Evolutionary conservation across 2,329 filamentous ascomycete species (phyloP).

Genomic region (Trichoderma citrinoviride): DNA sequence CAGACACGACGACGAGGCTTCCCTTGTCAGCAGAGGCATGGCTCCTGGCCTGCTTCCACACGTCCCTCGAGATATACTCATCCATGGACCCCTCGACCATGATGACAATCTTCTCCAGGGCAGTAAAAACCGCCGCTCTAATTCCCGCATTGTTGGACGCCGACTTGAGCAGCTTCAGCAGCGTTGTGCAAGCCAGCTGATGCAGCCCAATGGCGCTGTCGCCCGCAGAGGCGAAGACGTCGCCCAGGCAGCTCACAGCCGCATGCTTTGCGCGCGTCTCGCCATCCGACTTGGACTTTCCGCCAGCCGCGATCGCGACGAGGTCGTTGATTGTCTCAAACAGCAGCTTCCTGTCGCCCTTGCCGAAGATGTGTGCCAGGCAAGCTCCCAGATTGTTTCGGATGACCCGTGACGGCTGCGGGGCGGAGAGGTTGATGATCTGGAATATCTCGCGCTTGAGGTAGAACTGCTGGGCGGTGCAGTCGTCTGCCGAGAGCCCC

Average conservation of each 20-base stretch:
- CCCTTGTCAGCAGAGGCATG: constrained; percentile 79
- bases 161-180: constrained; percentile 77
- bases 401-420: constrained; percentile 81
- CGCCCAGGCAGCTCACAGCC: constrained; percentile 80
- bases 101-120: constrained; percentile 70
- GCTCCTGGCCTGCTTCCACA: constrained; percentile 87
- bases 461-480: constrained; percentile 84
- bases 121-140: constrained; percentile 71
- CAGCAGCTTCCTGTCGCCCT: constrained; percentile 85
- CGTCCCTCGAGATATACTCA: constrained; percentile 78
- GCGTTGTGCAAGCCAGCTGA: constrained; percentile 65
- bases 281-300: constrained; percentile 72
- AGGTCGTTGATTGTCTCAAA: constrained; percentile 95
- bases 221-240: constrained; percentile 86
- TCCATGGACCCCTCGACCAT: constrained; percentile 78
- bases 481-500: constrained; percentile 70
- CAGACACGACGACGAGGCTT: constrained; percentile 71
- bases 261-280: constrained; percentile 82
- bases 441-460: constrained; percentile 94
- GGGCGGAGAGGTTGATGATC: constrained; percentile 80
- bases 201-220: constrained; percentile 88
- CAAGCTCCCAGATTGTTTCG: constrained; percentile 85
- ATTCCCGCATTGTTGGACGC: constrained; percentile 78
- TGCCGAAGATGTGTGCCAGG: constrained; percentile 76
- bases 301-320: constrained; percentile 65